Evolutionary conservation across 805 yeast species (phyloP), one percentile per base, ranked within the genome.

Genomic region (Candida caryicola): DNA sequence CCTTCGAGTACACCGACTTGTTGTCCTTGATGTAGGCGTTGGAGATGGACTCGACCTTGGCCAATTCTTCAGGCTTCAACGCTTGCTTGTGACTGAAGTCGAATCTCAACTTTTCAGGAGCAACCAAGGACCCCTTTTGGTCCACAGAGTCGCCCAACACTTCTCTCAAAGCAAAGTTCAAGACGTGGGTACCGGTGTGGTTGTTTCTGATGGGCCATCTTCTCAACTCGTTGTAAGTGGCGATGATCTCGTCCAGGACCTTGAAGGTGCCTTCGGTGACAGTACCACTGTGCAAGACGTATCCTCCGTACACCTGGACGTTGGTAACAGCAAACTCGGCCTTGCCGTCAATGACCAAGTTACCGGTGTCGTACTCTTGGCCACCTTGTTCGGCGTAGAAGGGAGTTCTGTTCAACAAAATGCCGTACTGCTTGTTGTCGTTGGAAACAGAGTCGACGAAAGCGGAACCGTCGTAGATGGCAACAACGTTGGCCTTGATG

Each of bases 381-480:
- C 99, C 99, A 79, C 99, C 99, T 67, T 87, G 95, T 71, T 93
- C 99, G 35, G 99, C 98, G 59, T 93, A 93, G 67, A 93, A 88
- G 62, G 95, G 93, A 17, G 98, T 87, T 62, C 79, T 84, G 60
- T 93, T 95, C 43, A 93, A 73, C 34, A 93, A 61, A 37, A 93
- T 65, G 61, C 99, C 99, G 49, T 74, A 66, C 60, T 85, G 88
- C 37, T 55, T 50, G 18, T 69, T 59, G 4, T 56, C 40, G 25
- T 66, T 71, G 14, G 49, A 31, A 23, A 74, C 64, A 7, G 70
- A 50, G 31, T 74, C 67, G 35, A 78, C 79, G 50, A 89, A 87
- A 23, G 70, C 63, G 31, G 74, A 65, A 29, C 88, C 87, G 48
- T 80, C 75, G 52, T 81, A 81, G 45, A 93, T 75, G 37, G 84